Percentiles rank a stretch among this genome's conserved stretches.
phyloP scores from a whole-genome alignment of 108 stramenopile genomes.

The Skeletonema marinoi region DNA sequence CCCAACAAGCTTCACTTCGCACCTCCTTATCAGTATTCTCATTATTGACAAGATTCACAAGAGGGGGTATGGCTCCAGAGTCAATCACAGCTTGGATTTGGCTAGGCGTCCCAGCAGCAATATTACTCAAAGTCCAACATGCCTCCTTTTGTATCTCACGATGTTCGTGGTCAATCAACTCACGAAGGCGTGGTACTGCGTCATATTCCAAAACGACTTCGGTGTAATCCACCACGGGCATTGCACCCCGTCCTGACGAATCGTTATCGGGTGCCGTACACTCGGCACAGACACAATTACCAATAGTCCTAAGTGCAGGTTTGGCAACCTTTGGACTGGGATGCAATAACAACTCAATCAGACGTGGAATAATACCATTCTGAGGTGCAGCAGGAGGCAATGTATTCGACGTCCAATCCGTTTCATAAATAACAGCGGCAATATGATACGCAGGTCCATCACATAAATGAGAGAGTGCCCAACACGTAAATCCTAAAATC shows the following conservation, averaged over 20 bases:
- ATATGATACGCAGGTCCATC: constrained; percentile 94
- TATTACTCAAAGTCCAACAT: constrained; percentile 97
- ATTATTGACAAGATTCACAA: constrained; percentile 86
- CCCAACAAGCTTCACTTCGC: constrained; percentile 97
- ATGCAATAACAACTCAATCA: constrained; percentile 90
- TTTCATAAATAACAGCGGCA: constrained; percentile 83
- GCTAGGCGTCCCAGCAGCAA: constrained; percentile 94
- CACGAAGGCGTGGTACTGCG: constrained; percentile 85
- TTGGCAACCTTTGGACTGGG: constrained; percentile 92
- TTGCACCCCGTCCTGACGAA: constrained; percentile 42
- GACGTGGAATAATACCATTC: constrained; percentile 84
- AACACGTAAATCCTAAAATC: constrained; percentile 93
- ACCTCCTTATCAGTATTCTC: constrained; percentile 90
- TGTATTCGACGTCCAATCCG: constrained; percentile 9
- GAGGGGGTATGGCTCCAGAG: constrained; percentile 87
- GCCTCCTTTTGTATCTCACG: constrained; percentile 98
- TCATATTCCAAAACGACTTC: constrained; percentile 92
- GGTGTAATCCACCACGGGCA: constrained; percentile 86
- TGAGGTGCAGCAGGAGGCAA: constrained; percentile 18
- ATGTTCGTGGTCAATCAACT: constrained; percentile 87
- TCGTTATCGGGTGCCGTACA: constrained; percentile 56
- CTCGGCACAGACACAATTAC: constrained; percentile 97
- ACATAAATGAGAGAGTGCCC: constrained; percentile 93
- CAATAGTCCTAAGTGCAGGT: constrained; percentile 94
- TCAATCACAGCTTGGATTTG: constrained; percentile 98